Base-by-base conservation (phyloP, 169 alveolate species). In the Eimeria brunetti region DNA sequence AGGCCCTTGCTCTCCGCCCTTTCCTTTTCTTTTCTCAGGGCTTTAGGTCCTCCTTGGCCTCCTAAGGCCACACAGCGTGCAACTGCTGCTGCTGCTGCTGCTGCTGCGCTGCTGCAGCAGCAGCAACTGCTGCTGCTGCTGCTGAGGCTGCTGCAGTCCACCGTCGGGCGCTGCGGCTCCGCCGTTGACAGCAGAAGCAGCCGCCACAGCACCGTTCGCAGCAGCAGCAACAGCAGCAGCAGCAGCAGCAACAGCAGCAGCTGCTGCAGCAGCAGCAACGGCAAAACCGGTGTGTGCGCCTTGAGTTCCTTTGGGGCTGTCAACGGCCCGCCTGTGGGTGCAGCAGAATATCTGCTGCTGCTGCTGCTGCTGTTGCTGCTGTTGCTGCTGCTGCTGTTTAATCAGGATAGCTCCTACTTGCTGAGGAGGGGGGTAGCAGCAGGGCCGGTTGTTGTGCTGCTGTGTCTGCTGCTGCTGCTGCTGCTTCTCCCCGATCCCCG, bases 51-150 rank as follows among this genome's bases (percentile, higher is more conserved):
- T 36, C 18, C 5, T 71, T 18, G 16, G 7, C 30, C 53, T 36
- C 53, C 1, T 14, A 36, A 38, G 53, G 81, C 14, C 81, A 71
- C 53, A 71, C 81, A 71, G 53, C 53, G 30, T 71, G 51, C 51
- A 33, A 18, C 30, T 3, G 53, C 49, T 71, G 81, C 81, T 71
- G 81, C 53, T 71, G 76, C 76, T 30, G 30, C 76, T 0, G 76
- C 76, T 67, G 49, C 64, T 7, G 67, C 60, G 64, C 88, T 49
- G 56, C 86, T n/a, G n/a, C n/a, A n/a, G n/a, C n/a, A n/a, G n/a
- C n/a, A n/a, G n/a, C n/a, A n/a, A n/a, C n/a, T n/a, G n/a, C n/a
- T n/a, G n/a, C n/a, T n/a, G n/a, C n/a, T 38, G 64, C 64, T 78
- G 69, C 44, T 14, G 18, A n/a, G n/a, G 44, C 44, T 24, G 64